Evolutionary conservation across 768 basidiomycete species (phyloP).

Genomic region (Lactarius indigo): DNA sequence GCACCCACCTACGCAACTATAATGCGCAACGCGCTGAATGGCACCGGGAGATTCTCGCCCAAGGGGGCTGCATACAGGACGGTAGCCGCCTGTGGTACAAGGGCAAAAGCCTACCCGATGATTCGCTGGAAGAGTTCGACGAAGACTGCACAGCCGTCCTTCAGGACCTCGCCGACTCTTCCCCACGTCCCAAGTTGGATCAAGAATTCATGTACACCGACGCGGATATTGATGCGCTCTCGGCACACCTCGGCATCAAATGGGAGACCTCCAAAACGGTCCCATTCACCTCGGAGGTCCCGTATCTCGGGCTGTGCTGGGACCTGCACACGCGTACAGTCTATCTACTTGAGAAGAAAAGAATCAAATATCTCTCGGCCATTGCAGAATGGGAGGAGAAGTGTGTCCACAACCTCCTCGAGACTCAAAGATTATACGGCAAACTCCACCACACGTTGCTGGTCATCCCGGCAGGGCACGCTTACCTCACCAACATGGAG

Average conservation of each 20-base stretch:
- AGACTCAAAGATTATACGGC: conserved; percentile 38
- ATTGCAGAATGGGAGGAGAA: conserved; percentile 30
- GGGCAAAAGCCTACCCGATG: too few relatives aligned
- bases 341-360: not conserved
- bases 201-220: not conserved
- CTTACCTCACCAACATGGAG: too few relatives aligned
- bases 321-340: not conserved
- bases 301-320: not conserved
- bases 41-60: too few relatives aligned
- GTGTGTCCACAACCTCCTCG: conserved; percentile 31
- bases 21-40: too few relatives aligned
- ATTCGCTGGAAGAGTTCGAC: not conserved
- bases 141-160: not conserved
- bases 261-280: not conserved
- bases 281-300: not conserved
- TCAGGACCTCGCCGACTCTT: accelerated
- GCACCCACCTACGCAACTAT: too few relatives aligned
- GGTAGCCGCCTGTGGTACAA: too few relatives aligned
- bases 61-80: too few relatives aligned
- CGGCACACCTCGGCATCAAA: not conserved
- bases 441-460: conserved; percentile 36
- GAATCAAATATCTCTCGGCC: conserved; percentile 9
- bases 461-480: too few relatives aligned
- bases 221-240: not conserved
- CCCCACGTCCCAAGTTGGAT: too few relatives aligned